Evolutionary conservation across 2,329 filamentous ascomycete genomes (phyloP), one percentile per base, ranked within the genome.

Genomic region (Pseudogymnoascus verrucosus): DNA sequence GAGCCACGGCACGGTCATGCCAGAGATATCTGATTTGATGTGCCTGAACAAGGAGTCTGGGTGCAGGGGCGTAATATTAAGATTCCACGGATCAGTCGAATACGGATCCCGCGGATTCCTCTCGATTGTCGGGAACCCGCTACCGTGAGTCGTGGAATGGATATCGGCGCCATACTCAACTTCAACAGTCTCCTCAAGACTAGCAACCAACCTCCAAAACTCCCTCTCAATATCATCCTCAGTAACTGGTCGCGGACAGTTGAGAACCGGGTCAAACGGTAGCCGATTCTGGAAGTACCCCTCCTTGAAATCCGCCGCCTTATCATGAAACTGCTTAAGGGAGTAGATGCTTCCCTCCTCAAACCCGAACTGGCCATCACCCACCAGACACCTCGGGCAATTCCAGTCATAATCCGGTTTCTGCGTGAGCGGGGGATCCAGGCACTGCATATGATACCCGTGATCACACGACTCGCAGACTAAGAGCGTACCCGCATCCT

Each of bases 1-100:
- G 3, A 99, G 86, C 95, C 95, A 99, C 0, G 95, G 95, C 6
- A 99, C 93, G 0, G 95, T 99, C 95, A 99, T 99, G 39, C 95
- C 95, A 1, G 95, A 98, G 62, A 99, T 96, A 72, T 99, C 95
- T 0, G 93, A 91, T 75, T 98, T 98, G 80, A 99, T 98, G 70
- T 99, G 91, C 60, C 93, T 86, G 79, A 99, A 99, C 0, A 99
- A 80, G 59, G 93, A 97, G 62, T 98, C 93, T 0, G 89, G 86
- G 68, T 96, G 88, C 62, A 98, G 86, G 0, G 95, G 95, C 65
- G 98, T 82, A 57, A 96, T 87, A 71, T 96, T 99, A 63, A 99
- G 80, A 70, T 99, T 99, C 95, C 95, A 99, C 0, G 90, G 89
- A 75, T 98, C 91, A 1, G 88, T 89, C 0, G 93, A 88, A 74